phyloP scores from a whole-genome alignment of 1,284 basidiomycete species.

The Blastosporella zonata region DNA sequence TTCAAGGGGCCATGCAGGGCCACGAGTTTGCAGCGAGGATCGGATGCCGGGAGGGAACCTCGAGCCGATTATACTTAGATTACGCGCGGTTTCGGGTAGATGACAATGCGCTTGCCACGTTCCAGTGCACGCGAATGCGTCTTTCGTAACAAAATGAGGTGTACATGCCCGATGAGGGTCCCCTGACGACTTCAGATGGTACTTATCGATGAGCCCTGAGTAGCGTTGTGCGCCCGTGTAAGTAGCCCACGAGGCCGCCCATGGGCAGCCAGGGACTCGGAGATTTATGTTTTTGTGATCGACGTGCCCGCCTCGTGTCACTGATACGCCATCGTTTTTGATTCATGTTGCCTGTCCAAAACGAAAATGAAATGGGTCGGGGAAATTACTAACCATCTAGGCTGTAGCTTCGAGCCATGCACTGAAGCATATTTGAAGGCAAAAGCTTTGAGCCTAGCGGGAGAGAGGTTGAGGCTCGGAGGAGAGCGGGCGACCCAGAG shows the following conservation, averaged over 20 bases:
- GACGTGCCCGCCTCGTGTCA: not conserved
- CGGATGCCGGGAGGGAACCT: not conserved
- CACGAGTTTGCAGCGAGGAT: slow-evolving; percentile 13
- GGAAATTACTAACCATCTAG: no score
- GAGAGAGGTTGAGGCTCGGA: no score
- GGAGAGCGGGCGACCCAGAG: no score
- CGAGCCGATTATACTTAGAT: not conserved
- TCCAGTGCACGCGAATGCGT: slow-evolving; percentile 1
- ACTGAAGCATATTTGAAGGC: no score
- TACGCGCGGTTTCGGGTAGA: slow-evolving; percentile 1
- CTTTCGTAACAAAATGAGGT: not conserved
- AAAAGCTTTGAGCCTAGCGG: no score
- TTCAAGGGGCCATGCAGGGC: slow-evolving; percentile 4
- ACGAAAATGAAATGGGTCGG: no score
- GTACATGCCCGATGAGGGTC: not conserved
- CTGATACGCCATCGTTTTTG: not conserved
- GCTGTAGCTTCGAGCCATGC: no score
- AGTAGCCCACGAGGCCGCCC: not conserved
- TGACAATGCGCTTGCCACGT: slow-evolving; percentile 5
- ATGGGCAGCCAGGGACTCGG: not conserved
- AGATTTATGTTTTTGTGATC: not conserved
- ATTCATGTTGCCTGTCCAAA: no score
- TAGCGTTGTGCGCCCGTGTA: not conserved
- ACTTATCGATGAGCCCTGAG: not conserved
- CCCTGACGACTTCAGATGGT: not conserved